Evolutionary conservation across 371 early-diverging fungal species (phyloP).

Genomic region (Mucor lusitanicus): DNA sequence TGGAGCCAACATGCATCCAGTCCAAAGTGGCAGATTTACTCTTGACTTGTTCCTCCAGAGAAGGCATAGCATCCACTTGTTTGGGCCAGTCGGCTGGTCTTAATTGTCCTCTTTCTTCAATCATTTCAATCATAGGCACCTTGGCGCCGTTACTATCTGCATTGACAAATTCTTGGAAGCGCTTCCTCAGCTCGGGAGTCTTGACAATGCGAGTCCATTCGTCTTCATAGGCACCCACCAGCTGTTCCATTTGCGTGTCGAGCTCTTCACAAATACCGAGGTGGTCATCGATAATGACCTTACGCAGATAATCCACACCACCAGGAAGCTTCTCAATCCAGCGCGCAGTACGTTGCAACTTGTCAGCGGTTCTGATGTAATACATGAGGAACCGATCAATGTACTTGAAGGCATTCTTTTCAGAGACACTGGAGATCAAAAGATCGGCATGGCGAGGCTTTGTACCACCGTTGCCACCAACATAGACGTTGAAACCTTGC

Average conservation of each 20-base stretch:
- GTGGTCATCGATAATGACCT: constrained; percentile 63
- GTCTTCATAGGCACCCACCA: constrained; percentile 59
- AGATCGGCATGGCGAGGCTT: constrained; percentile 70
- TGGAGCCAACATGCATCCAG: constrained; percentile 34
- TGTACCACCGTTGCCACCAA: constrained; percentile 71
- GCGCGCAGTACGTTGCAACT: constrained; percentile 64
- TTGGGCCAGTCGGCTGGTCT: constrained; percentile 68
- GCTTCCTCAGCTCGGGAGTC: constrained; percentile 51
- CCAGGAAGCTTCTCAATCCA: constrained; percentile 73
- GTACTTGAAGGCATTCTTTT: constrained; percentile 55
- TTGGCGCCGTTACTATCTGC: constrained; percentile 24
- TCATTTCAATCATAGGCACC: constrained; percentile 55
- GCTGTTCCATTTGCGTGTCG: constrained; percentile 60
- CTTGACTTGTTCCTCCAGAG: constrained; percentile 33
- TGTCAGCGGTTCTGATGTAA: constrained; percentile 70
- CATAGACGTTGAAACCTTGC: constrained; percentile 71
- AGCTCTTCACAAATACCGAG: constrained; percentile 64
- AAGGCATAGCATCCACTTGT: constrained; percentile 4
- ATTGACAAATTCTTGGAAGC: constrained; percentile 67
- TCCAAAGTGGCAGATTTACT: constrained; percentile 9
- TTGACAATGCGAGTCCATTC: constrained; percentile 69
- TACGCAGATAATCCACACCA: constrained; percentile 63
- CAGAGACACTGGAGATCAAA: constrained; percentile 56
- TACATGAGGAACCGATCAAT: constrained; percentile 73
- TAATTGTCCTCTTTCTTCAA: constrained; percentile 62